Percentiles rank a stretch among this genome's conserved stretches.
These are phyloP conservation scores for Strobilomyces dryophilus DNA, from an alignment of 768 basidiomycete species.

Conservation along the genomic window DNA sequence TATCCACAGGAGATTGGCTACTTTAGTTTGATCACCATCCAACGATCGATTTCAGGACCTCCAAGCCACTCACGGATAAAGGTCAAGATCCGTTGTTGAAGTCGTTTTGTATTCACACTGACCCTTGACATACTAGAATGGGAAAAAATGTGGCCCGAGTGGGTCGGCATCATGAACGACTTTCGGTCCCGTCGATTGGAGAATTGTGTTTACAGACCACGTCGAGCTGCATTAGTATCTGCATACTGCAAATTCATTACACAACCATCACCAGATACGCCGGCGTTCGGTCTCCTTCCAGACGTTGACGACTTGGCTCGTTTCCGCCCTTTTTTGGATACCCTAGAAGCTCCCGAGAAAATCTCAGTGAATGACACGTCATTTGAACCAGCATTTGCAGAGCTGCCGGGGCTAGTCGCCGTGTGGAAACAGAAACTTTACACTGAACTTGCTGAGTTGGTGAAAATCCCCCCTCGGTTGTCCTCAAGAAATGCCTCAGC, in stretches of 20 bases:
- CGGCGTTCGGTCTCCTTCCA: background rate
- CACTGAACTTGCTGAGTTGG: slow-evolving; percentile 1
- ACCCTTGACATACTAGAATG: background rate
- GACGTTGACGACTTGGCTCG: background rate
- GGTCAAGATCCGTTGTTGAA: background rate
- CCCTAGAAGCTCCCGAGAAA: background rate
- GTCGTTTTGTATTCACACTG: background rate
- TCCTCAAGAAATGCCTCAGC: background rate
- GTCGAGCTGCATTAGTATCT: background rate
- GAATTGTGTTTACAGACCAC: background rate
- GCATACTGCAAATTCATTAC: background rate
- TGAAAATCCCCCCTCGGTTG: slow-evolving; percentile 1
- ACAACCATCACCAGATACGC: background rate
- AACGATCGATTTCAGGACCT: background rate
- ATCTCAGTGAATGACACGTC: background rate
- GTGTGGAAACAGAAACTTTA: slow-evolving; percentile 9
- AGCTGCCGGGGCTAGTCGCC: slow-evolving; percentile 1
- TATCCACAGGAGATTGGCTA: slow-evolving; percentile 1
- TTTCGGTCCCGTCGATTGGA: background rate
- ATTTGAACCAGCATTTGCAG: slow-evolving; percentile 6
- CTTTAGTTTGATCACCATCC: background rate
- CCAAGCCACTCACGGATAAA: slow-evolving; percentile 7
- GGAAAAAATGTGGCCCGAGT: slow-evolving; percentile 1
- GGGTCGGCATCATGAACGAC: background rate
- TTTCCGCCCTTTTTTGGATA: background rate